Evolutionary conservation across 805 yeast genomes (phyloP).

Genomic region (Zygoascus bituminiphila): DNA sequence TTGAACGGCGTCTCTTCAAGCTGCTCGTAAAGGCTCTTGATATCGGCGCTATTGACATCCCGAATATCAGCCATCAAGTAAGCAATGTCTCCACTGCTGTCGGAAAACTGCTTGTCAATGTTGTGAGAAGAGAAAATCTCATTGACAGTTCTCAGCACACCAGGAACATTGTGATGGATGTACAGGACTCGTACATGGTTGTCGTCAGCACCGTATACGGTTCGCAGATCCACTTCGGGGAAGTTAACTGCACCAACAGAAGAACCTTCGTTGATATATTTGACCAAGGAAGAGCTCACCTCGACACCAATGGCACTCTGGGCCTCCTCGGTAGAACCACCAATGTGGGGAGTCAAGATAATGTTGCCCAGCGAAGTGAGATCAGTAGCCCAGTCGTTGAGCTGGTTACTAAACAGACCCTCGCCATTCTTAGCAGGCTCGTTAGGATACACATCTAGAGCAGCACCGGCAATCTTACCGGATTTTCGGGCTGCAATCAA

Average conservation of each 20-base stretch:
- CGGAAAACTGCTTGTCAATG: slow-evolving; percentile 97
- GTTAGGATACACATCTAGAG: slow-evolving; percentile 90
- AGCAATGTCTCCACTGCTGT: slow-evolving; percentile 91
- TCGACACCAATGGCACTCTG: slow-evolving; percentile 96
- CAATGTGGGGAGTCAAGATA: slow-evolving; percentile 93
- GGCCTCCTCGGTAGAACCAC: slow-evolving; percentile 99
- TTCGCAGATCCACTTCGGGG: slow-evolving; percentile 94
- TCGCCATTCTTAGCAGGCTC: slow-evolving; percentile 98
- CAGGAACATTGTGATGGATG: slow-evolving; percentile 97
- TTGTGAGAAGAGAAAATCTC: slow-evolving; percentile 90
- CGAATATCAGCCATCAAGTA: slow-evolving; percentile 97
- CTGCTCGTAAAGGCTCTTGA: slow-evolving; percentile 74
- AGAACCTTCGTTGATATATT: slow-evolving; percentile 92
- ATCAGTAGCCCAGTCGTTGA: slow-evolving; percentile 80
- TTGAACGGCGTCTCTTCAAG: slow-evolving; percentile 85
- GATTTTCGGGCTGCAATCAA: slow-evolving; percentile 82
- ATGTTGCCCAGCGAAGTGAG: slow-evolving; percentile 75
- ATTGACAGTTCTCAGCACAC: slow-evolving; percentile 95
- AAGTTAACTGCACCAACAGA: slow-evolving; percentile 94
- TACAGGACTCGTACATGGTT: slow-evolving; percentile 83
- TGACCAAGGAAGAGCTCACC: slow-evolving; percentile 77
- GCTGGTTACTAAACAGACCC: slow-evolving; percentile 56
- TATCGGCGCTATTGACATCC: slow-evolving; percentile 72
- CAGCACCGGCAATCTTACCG: slow-evolving; percentile 95
- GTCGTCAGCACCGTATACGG: slow-evolving; percentile 75